phyloP scores from a whole-genome alignment of 1,284 basidiomycete species.

The Cryptococcus neoformans region DNA sequence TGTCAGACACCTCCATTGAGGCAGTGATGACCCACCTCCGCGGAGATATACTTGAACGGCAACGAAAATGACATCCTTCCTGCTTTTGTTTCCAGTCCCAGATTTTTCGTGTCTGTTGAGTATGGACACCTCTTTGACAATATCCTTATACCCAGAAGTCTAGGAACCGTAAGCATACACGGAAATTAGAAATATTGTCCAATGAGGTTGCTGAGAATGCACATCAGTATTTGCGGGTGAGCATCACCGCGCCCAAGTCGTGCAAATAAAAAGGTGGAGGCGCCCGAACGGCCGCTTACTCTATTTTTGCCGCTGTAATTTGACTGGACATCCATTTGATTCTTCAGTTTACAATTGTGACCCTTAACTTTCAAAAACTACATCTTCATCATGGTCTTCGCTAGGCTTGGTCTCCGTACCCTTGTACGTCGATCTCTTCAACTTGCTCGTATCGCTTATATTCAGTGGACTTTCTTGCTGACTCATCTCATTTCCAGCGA shows the following conservation, averaged over 20 bases:
- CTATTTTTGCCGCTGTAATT: background rate
- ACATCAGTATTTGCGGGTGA: background rate
- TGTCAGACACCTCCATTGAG: background rate
- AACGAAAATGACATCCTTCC: slow-evolving; percentile 32
- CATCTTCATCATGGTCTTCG: slow-evolving; percentile 35
- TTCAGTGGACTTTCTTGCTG: slow-evolving; percentile 5
- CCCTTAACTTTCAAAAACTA: background rate
- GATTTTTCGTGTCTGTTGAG: too few relatives aligned
- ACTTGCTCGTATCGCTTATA: background rate
- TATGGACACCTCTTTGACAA: too few relatives aligned
- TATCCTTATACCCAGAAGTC: too few relatives aligned
- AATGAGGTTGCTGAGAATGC: background rate
- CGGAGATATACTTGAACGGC: slow-evolving; percentile 43
- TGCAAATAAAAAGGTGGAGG: too few relatives aligned
- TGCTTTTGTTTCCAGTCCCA: background rate
- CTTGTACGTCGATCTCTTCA: slow-evolving; percentile 27
- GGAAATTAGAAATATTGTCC: background rate
- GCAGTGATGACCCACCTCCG: slow-evolving; percentile 14
- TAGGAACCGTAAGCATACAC: too few relatives aligned
- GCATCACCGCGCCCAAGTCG: too few relatives aligned
- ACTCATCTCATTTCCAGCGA: slow-evolving; percentile 27
- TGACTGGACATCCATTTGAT: background rate
- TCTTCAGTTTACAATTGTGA: background rate
- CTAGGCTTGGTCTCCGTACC: slow-evolving; percentile 42
- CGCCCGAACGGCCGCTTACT: too few relatives aligned